phyloP scores from a whole-genome alignment of 306 rosid species.

The Trifolium dubium region DNA sequence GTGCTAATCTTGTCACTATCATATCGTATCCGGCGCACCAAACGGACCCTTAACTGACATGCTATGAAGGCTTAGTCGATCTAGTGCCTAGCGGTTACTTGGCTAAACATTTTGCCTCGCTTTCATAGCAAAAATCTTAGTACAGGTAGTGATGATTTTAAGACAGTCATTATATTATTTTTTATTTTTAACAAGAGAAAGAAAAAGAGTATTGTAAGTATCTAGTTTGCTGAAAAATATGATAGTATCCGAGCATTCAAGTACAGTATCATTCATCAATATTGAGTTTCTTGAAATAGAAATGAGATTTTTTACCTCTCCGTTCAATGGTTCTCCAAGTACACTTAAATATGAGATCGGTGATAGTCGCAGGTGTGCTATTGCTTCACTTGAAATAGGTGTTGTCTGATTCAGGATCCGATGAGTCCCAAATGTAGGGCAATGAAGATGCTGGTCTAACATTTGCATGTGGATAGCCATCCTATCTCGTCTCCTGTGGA shows the following conservation, averaged over 20 bases:
- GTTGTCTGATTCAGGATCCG: conserved; percentile 72
- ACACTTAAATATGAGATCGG: conserved; percentile 95
- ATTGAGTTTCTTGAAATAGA: conserved; percentile 40
- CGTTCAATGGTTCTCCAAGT: conserved; percentile 96
- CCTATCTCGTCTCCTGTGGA: conserved; percentile 96
- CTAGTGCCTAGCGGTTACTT: not conserved
- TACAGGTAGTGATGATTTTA: not conserved
- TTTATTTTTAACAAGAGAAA: not conserved
- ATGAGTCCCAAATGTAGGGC: conserved; percentile 96
- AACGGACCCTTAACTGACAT: too few relatives aligned
- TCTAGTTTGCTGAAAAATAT: conserved; percentile 11
- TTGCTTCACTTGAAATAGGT: conserved; percentile 74
- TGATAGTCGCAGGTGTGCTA: conserved; percentile 68
- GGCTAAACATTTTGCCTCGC: conserved; percentile 11
- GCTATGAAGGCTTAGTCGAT: not conserved
- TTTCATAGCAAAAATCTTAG: conserved; percentile 22
- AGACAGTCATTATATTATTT: not conserved
- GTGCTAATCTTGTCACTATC: too few relatives aligned
- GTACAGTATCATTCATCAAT: conserved; percentile 28
- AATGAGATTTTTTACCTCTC: conserved; percentile 74
- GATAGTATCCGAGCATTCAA: conserved; percentile 14
- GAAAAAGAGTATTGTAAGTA: not conserved
- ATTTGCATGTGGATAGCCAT: conserved; percentile 99
- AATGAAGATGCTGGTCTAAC: conserved; percentile 98
- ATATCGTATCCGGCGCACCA: too few relatives aligned